These are phyloP conservation scores for Fusarium sp. DNA, from an alignment of 2,329 filamentous ascomycete genomes.

Conservation along the genomic window DNA sequence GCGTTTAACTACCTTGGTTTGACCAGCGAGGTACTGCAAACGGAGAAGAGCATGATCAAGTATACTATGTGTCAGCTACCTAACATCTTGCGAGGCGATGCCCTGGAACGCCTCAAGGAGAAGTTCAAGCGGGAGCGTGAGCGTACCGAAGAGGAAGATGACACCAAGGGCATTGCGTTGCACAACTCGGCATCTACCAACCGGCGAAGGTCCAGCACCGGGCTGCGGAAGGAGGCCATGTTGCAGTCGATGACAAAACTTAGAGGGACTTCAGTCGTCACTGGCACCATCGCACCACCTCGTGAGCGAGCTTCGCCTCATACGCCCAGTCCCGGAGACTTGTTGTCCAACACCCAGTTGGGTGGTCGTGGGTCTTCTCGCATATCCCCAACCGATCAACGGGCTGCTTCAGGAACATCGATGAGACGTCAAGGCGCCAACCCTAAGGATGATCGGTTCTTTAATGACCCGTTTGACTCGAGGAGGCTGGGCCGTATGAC, in stretches of 20 bases:
- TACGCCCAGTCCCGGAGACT: constrained; percentile 77
- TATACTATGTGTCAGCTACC: constrained; percentile 93
- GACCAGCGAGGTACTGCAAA: constrained; percentile 90
- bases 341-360: constrained; percentile 81
- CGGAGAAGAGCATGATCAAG: constrained; percentile 92
- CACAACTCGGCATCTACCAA: constrained; percentile 79
- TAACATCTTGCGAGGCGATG: constrained; percentile 86
- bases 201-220: constrained; percentile 77
- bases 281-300: constrained; percentile 54
- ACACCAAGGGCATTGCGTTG: constrained; percentile 88
- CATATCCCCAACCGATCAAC: constrained; percentile 39
- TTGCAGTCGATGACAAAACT: constrained; percentile 72
- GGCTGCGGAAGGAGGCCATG: constrained; percentile 81
- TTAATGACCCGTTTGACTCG: constrained; percentile 68
- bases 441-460: constrained; percentile 62
- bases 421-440: constrained; percentile 54
- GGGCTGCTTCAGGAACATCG: constrained; percentile 28
- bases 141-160: constrained; percentile 81
- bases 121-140: constrained; percentile 91
- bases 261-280: constrained; percentile 57
- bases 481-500: constrained; percentile 61
- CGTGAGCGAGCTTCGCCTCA: constrained; percentile 57
- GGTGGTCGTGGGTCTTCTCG: constrained; percentile 67
- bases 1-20: constrained; percentile 94
- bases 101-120: constrained; percentile 86